Conservation (phyloP, 805 yeast genomes). For the Isabelozyma heimii region DNA sequence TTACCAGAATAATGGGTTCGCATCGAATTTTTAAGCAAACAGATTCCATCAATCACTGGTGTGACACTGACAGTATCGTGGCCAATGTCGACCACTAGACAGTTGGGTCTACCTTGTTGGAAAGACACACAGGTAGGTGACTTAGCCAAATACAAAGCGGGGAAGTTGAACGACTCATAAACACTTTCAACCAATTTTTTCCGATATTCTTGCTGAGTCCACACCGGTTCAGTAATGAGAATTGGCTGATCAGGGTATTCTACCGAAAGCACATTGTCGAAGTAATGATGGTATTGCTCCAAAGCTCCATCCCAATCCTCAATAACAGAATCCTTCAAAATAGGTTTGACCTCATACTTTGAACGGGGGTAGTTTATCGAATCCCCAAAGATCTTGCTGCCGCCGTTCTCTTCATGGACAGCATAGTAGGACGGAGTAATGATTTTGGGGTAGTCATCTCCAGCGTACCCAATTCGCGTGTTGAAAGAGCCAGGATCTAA, state of each 20-base stretch:
- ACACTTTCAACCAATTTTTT: conserved; percentile 67
- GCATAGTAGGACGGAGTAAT: conserved; percentile 69
- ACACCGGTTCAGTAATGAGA: conserved; percentile 80
- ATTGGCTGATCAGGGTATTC: conserved; percentile 70
- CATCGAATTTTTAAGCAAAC: conserved; percentile 64
- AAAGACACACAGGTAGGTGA: conserved; percentile 87
- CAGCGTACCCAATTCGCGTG: conserved; percentile 88
- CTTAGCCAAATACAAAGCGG: conserved; percentile 79
- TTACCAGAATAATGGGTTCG: conserved; percentile 75
- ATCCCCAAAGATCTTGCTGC: conserved; percentile 31
- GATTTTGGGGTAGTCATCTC: conserved; percentile 82
- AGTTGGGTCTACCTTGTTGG: conserved; percentile 84
- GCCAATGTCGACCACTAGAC: conserved; percentile 83
- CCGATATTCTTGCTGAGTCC: conserved; percentile 72
- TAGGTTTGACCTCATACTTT: conserved; percentile 50
- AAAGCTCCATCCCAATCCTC: conserved; percentile 84
- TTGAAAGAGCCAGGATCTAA: conserved; percentile 85
- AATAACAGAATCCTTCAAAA: conserved; percentile 60
- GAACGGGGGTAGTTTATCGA: conserved; percentile 51
- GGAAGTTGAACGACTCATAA: conserved; percentile 66
- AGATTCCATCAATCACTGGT: conserved; percentile 81
- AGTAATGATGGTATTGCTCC: conserved; percentile 66
- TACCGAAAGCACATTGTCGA: conserved; percentile 49
- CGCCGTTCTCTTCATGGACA: conserved; percentile 27
- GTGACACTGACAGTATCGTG: conserved; percentile 75